These are phyloP conservation scores for Wolfiporia cocos DNA, from an alignment of 1,284 basidiomycete genomes.

Conservation along the genomic window DNA sequence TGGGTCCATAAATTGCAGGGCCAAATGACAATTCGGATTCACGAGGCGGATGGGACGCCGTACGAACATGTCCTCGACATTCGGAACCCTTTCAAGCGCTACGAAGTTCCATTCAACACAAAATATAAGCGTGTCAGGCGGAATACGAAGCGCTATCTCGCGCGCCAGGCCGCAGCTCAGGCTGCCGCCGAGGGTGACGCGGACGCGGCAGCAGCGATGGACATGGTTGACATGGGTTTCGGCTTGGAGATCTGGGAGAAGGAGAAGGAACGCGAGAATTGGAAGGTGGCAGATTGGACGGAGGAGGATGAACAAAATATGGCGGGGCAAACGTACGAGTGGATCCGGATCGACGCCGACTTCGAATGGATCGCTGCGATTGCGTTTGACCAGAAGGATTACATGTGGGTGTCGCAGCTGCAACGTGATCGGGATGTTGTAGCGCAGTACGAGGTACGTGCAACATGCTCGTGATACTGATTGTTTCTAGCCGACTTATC, in stretches of 20 bases:
- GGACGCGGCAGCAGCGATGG: conserved; percentile 90
- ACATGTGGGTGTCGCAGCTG: conserved; percentile 98
- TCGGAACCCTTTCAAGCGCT: conserved; percentile 80
- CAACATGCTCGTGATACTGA: too few species aligned
- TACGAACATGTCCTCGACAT: conserved; percentile 98
- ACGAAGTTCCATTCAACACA: conserved; percentile 99
- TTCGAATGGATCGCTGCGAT: conserved; percentile 97
- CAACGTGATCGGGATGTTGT: conserved; percentile 98
- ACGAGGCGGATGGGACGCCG: conserved; percentile 98
- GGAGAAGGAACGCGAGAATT: conserved; percentile 85
- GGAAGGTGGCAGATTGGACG: conserved; percentile 98
- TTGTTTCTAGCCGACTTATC: too few species aligned
- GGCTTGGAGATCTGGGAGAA: conserved; percentile 97
- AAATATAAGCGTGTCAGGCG: conserved; percentile 97
- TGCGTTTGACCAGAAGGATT: conserved; percentile 93
- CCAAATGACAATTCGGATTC: conserved; percentile 97
- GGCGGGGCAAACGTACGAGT: conserved; percentile 95
- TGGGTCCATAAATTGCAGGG: conserved; percentile 55
- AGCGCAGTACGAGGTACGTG: conserved; percentile 86
- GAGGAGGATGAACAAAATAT: conserved; percentile 94
- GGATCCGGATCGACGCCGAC: conserved; percentile 99
- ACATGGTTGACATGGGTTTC: conserved; percentile 93
- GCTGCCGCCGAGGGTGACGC: conserved; percentile 88
- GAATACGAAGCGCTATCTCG: conserved; percentile 92
- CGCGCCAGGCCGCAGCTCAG: conserved; percentile 89